These are phyloP conservation scores for Coriaria nepalensis DNA, from an alignment of 306 rosid genomes.

Conservation along the genomic window DNA sequence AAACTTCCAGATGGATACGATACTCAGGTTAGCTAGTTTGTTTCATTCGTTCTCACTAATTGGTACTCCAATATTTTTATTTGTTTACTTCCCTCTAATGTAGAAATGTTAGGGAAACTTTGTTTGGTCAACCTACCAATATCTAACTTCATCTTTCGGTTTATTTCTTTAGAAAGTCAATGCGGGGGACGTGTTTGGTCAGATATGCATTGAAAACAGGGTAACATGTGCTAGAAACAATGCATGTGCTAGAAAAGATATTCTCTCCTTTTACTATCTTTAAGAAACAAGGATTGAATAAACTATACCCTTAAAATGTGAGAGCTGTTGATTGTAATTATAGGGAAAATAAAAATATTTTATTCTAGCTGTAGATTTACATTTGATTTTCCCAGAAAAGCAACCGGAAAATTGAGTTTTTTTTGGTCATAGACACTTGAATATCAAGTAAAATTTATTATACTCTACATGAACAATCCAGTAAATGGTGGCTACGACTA, in stretches of 20 bases:
- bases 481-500: too few species aligned
- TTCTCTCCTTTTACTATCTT: too few species aligned
- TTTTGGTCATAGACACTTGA: too few species aligned
- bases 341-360: too few species aligned
- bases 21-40: conserved; percentile 51
- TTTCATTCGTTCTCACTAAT: conserved; percentile 6
- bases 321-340: too few species aligned
- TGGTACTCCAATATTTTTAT: conserved; percentile 4
- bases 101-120: conserved; percentile 5
- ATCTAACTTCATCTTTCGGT: conserved; percentile 14
- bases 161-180: conserved; percentile 29
- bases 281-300: conserved; percentile 2
- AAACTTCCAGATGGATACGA: conserved; percentile 88
- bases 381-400: too few species aligned
- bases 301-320: background rate
- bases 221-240: conserved; percentile 67
- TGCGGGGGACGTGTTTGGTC: conserved; percentile 31
- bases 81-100: too few species aligned
- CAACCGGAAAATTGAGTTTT: too few species aligned
- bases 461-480: too few species aligned
- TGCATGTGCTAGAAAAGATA: conserved; percentile 46
- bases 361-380: too few species aligned
- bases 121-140: conserved; percentile 43
- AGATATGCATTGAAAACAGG: conserved; percentile 30
- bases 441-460: too few species aligned